Evolutionary conservation across 2,329 filamentous ascomycete species (phyloP).

Genomic region (Epichloe bromicola): DNA sequence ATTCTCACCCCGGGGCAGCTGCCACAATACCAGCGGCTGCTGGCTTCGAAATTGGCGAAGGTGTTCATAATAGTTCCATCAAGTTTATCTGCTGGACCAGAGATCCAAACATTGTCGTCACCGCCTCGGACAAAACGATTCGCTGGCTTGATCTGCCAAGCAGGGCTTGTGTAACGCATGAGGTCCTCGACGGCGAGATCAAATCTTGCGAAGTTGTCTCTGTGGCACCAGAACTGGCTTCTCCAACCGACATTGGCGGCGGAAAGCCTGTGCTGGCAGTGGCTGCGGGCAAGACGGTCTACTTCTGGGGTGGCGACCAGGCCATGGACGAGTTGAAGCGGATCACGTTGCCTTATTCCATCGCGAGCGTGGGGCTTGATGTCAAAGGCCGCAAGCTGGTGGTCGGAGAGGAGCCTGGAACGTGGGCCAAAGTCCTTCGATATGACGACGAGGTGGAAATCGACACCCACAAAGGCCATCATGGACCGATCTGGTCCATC

Average conservation of each 20-base stretch:
- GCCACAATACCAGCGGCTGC: constrained; percentile 43
- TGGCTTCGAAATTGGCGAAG: constrained; percentile 77
- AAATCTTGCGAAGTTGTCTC: constrained; percentile 83
- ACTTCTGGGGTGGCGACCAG: constrained; percentile 71
- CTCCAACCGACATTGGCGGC: constrained; percentile 48
- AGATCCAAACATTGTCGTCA: constrained; percentile 79
- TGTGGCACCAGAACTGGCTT: constrained; percentile 44
- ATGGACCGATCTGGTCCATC: constrained; percentile 93
- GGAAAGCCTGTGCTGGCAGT: constrained; percentile 69
- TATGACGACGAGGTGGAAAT: constrained; percentile 75
- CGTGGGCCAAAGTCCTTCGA: constrained; percentile 91
- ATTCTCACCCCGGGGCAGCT: constrained; percentile 25
- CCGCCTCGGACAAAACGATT: constrained; percentile 80
- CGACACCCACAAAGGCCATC: constrained; percentile 91
- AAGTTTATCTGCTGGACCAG: constrained; percentile 93
- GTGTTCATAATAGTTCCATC: constrained; percentile 75
- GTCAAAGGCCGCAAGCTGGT: constrained; percentile 70
- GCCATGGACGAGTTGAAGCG: constrained; percentile 67
- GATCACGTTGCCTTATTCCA: constrained; percentile 66
- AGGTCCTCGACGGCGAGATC: constrained; percentile 71
- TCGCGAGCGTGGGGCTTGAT: constrained; percentile 84
- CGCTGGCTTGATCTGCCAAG: constrained; percentile 88
- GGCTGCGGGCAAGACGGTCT: constrained; percentile 85
- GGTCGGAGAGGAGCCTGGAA: constrained; percentile 82
- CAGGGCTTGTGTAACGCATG: constrained; percentile 60